These are phyloP conservation scores for Naganishia sp. DNA, from an alignment of 1,284 basidiomycete genomes.

Conservation along the genomic window DNA sequence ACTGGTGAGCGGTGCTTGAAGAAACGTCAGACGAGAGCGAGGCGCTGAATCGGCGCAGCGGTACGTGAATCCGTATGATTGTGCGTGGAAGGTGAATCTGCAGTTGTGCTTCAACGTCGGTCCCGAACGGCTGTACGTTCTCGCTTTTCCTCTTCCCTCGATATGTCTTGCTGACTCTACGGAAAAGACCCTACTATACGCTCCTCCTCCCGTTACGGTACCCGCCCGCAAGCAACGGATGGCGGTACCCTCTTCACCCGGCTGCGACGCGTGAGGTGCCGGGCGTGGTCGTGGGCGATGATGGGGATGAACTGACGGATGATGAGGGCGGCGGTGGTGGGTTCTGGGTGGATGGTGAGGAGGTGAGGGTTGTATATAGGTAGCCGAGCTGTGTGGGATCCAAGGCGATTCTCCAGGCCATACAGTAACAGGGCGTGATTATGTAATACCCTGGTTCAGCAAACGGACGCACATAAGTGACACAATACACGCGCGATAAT, in stretches of 20 bases:
- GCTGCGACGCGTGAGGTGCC: conserved; percentile 17
- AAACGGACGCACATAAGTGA: not conserved
- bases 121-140: conserved; percentile 71
- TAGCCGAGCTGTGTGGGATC: too few species aligned
- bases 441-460: too few species aligned
- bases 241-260: conserved; percentile 58
- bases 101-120: conserved; percentile 87
- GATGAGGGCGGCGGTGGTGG: conserved; percentile 56
- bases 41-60: conserved; percentile 52
- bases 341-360: conserved; percentile 28
- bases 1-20: conserved; percentile 59
- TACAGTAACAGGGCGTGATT: too few species aligned
- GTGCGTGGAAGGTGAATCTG: conserved; percentile 75
- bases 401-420: not conserved
- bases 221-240: conserved; percentile 81
- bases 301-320: conserved; percentile 59
- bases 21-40: too few species aligned
- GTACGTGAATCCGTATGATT: conserved; percentile 89
- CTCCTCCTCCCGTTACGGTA: conserved; percentile 78
- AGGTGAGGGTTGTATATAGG: not conserved
- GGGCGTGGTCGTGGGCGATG: conserved; percentile 34
- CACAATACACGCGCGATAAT: conserved; percentile 6
- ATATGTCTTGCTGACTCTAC: not conserved
- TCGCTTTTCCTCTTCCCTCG: not conserved
- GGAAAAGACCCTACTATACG: conserved; percentile 66